Evolutionary conservation across 805 yeast species (phyloP).

Genomic region (Saccharomycopsis javanensis): DNA sequence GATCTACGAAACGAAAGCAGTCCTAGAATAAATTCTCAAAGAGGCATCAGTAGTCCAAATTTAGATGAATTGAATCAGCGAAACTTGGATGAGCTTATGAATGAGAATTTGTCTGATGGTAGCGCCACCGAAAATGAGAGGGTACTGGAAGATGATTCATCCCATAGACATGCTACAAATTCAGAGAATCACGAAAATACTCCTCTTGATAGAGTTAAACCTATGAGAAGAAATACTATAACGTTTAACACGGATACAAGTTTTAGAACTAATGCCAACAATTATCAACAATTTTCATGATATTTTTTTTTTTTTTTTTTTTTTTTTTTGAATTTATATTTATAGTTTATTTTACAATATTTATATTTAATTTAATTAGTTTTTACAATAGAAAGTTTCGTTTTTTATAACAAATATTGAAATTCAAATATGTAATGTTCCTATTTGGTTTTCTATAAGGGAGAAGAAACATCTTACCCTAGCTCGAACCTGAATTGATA

Average conservation of each 20-base stretch:
- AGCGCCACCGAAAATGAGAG: neutral
- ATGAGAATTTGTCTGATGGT: neutral
- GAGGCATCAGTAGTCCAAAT: neutral
- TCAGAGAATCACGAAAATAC: neutral
- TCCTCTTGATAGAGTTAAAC: neutral
- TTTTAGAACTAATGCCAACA: slow-evolving; percentile 9
- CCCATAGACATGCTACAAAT: neutral
- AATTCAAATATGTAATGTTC: neutral
- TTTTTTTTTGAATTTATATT: neutral
- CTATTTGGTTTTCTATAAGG: neutral
- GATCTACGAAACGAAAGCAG: neutral
- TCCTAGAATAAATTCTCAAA: neutral
- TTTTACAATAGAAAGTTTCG: neutral
- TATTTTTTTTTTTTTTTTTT: neutral
- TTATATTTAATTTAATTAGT: neutral
- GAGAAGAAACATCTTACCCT: neutral
- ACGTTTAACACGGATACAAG: slow-evolving; percentile 15
- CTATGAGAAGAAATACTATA: slow-evolving; percentile 9
- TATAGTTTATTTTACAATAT: neutral
- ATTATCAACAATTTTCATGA: slow-evolving; percentile 9
- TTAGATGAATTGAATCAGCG: neutral
- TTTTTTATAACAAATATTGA: neutral
- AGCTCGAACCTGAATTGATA: slow-evolving; percentile 4
- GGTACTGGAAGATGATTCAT: neutral
- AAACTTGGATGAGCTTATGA: neutral